Evolutionary conservation across 441 rosid genomes (phyloP), one percentile per base, ranked within the genome.

Genomic region (Kokia cookei): DNA sequence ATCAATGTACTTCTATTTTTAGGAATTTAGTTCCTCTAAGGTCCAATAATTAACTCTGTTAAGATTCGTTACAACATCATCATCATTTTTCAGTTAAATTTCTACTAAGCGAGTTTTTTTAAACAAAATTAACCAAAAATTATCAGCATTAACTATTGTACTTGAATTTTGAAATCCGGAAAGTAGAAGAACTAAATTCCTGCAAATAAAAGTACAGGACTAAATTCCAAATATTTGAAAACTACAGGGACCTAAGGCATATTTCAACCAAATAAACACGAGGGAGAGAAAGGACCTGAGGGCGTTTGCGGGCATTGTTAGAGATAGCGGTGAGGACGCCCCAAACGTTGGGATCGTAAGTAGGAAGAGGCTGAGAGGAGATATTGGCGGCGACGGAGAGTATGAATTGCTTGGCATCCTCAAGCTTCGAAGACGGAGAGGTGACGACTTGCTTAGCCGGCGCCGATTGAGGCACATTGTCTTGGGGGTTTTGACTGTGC

Each of bases 301-400:
- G 85, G 75, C 99, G 92, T 74, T 85, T 88, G 69, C 98, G 95
- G 48, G 98, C 93, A 66, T 79, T 86, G 82, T 69, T 77, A 69
- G 97, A 89, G 78, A 95, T 90, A 15, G 22, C 99, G 63, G 97
- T 93, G 78, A 95, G 97, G 59, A 95, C 94, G 7, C 93, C 98
- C 98, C 98, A 93, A 45, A 92, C 99, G 47, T 80, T 63, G 2
- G 91, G 85, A 60, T 90, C 97, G 75, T 80, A 76, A 80, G 87
- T 85, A 61, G 82, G 85, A 45, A 95, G 86, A 63, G 95, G 90
- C 85, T 92, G 93, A 53, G 94, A 77, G 42, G 97, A 78, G 80
- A 87, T 76, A 19, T 82, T 90, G 68, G 87, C 74, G 60, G 98
- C 97, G 32, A 75, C 89, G 12, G 91, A 84, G 81, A 81, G 59